phyloP scores from a whole-genome alignment of 331 rosid species.

The Stylosanthes scabra region DNA sequence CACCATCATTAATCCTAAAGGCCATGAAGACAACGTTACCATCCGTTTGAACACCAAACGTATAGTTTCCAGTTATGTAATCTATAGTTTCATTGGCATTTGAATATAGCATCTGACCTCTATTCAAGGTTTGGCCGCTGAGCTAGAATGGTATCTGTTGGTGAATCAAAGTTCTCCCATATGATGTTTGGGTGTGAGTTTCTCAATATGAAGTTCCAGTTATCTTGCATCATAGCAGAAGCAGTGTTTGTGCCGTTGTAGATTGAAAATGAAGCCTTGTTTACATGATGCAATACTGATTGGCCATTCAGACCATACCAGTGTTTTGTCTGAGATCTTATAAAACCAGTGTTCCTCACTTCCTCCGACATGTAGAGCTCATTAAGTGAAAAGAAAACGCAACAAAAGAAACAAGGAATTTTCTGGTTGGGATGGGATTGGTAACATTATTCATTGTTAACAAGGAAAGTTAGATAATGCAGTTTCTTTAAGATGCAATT shows the following conservation, averaged over 20 bases:
- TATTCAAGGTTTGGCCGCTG: conserved; percentile 37
- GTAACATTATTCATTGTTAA: too few species aligned
- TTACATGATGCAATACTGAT: conserved; percentile 29
- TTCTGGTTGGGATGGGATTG: too few species aligned
- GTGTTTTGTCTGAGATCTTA: conserved; percentile 40
- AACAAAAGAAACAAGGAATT: neutral
- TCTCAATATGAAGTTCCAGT: conserved; percentile 44
- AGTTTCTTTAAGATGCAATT: neutral
- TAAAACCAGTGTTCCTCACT: conserved; percentile 28
- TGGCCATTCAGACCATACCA: conserved; percentile 51
- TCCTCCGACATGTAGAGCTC: conserved; percentile 15
- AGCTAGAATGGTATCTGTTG: conserved; percentile 43
- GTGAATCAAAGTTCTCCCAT: conserved; percentile 51
- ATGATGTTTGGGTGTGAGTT: conserved; percentile 6
- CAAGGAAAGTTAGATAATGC: neutral
- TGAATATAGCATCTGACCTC: conserved; percentile 39
- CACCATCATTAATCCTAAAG: conserved; percentile 15
- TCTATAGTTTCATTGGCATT: conserved; percentile 41
- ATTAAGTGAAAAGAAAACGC: neutral
- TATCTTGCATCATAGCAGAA: conserved; percentile 38
- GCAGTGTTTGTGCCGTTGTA: conserved; percentile 12
- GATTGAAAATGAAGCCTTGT: conserved; percentile 21
- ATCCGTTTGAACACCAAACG: conserved; percentile 28
- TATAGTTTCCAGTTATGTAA: conserved; percentile 43
- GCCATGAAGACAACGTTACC: conserved; percentile 41